These are phyloP conservation scores for Corchorus olitorius DNA, from an alignment of 345 rosid genomes.

Conservation along the genomic window DNA sequence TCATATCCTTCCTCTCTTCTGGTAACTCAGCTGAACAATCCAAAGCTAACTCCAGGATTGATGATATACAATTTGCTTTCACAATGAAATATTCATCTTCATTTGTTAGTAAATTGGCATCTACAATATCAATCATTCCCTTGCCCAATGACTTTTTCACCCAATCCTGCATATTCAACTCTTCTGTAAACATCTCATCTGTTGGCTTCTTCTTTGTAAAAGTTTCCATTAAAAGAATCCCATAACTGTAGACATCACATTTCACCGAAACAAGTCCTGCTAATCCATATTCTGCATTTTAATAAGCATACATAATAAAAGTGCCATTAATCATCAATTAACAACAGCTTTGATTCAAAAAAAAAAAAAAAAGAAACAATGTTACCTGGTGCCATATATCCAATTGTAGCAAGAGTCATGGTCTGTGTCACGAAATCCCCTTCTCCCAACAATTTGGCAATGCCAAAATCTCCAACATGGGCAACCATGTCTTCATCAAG, in stretches of 20 bases:
- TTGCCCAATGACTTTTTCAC: not conserved
- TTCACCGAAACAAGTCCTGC: not conserved
- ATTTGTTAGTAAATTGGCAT: conserved; percentile 3
- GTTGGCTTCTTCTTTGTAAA: not conserved
- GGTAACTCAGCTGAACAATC: conserved; percentile 17
- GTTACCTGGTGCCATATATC: conserved; percentile 26
- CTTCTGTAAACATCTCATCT: not conserved
- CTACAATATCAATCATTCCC: not conserved
- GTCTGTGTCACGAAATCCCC: too few relatives aligned
- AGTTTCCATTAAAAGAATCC: not conserved
- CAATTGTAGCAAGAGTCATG: conserved; percentile 1
- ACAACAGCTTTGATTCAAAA: too few relatives aligned
- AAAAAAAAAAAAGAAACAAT: too few relatives aligned
- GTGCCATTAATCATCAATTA: not conserved
- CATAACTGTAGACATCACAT: not conserved
- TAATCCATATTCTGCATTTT: not conserved
- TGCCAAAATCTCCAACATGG: too few relatives aligned
- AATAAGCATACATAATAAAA: not conserved
- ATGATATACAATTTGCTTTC: conserved; percentile 3
- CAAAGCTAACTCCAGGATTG: conserved; percentile 16
- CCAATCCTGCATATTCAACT: not conserved
- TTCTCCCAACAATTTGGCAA: too few relatives aligned
- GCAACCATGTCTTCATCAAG: not conserved
- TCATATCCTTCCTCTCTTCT: conserved; percentile 18
- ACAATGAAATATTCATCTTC: not conserved